A percentile compares a stretch with the other conserved stretches of the same genome.
Conservation (phyloP, 352 stramenopile genomes). For the Globisporangium radiosum region DNA sequence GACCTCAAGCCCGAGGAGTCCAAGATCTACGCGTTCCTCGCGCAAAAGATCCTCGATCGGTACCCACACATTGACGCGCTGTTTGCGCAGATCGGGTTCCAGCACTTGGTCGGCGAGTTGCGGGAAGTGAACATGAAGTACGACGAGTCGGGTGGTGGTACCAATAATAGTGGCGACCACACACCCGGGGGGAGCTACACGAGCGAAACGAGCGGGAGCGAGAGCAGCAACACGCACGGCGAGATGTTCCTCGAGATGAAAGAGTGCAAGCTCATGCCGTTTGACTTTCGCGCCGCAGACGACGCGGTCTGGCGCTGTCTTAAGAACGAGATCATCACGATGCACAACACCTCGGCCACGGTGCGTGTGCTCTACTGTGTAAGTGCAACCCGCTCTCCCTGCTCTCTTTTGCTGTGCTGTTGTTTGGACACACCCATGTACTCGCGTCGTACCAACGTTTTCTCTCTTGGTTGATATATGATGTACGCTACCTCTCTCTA, state of each 20-base stretch:
- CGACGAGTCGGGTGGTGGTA: neutral
- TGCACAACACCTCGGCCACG: constrained; percentile 12
- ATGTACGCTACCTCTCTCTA: neutral
- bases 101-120: neutral
- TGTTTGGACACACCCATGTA: too few relatives aligned
- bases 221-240: constrained; percentile 1
- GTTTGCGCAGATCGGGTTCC: constrained; percentile 7
- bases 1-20: constrained; percentile 14
- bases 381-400: neutral
- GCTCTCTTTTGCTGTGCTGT: neutral
- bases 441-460: neutral
- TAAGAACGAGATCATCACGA: constrained; percentile 12
- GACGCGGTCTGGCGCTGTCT: constrained; percentile 34
- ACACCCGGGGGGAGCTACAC: neutral
- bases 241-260: constrained; percentile 33
- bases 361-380: constrained; percentile 5
- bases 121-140: constrained; percentile 11
- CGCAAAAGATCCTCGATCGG: constrained; percentile 13
- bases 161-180: neutral
- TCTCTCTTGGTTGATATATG: neutral
- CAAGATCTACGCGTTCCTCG: constrained; percentile 15
- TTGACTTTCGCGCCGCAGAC: constrained; percentile 28
- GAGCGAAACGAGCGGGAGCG: neutral
- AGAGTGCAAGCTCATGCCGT: constrained; percentile 45
- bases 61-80: constrained; percentile 10